phyloP scores from a whole-genome alignment of 2,329 filamentous ascomycete genomes.

The Nannizzia gypsea region DNA sequence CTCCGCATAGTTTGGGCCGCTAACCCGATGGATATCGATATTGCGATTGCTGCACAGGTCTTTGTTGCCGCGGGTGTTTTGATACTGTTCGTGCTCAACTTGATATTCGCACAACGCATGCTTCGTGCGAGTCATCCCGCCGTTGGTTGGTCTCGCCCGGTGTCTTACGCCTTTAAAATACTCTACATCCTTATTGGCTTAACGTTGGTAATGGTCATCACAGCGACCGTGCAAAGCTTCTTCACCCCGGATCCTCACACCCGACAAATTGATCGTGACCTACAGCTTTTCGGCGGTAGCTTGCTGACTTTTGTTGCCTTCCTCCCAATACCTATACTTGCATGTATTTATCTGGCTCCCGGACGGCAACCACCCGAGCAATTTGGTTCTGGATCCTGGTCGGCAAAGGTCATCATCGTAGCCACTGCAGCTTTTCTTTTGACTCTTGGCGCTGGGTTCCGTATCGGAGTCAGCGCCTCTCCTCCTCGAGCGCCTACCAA shows the following conservation, averaged over 20 bases:
- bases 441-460: conserved; percentile 57
- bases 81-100: conserved; percentile 64
- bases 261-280: conserved; percentile 44
- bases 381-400: conserved; percentile 56
- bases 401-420: conserved; percentile 55
- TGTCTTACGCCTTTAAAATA: conserved; percentile 43
- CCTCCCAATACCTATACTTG: conserved; percentile 50
- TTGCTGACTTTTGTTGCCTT: conserved; percentile 55
- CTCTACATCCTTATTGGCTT: conserved; percentile 48
- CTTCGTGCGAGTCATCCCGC: conserved; percentile 59
- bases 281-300: conserved; percentile 52
- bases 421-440: conserved; percentile 48
- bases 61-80: conserved; percentile 64
- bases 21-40: conserved; percentile 30
- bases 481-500: conserved; percentile 37
- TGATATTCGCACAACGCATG: conserved; percentile 65
- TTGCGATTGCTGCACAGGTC: conserved; percentile 51
- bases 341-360: conserved; percentile 38
- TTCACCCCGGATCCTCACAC: conserved; percentile 49
- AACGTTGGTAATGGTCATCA: conserved; percentile 55
- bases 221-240: conserved; percentile 50
- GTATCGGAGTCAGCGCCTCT: conserved; percentile 48
- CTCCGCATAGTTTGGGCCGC: conserved; percentile 47
- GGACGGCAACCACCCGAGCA: conserved; percentile 40
- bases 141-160: conserved; percentile 54